phyloP scores from a whole-genome alignment of 2,329 filamentous ascomycete species.

The Cladosporium sp. region DNA sequence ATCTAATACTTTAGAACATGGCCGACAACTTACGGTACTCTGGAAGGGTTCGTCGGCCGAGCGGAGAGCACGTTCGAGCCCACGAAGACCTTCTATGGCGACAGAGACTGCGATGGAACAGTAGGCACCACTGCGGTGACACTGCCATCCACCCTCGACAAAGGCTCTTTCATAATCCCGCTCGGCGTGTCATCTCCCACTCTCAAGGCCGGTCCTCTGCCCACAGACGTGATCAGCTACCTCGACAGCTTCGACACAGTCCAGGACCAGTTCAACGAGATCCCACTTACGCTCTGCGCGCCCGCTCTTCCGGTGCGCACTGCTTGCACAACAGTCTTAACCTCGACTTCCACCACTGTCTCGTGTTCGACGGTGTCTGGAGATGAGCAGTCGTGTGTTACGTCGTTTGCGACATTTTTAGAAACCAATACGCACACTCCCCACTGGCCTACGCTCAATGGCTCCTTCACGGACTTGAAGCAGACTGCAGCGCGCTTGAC shows the following conservation, averaged over 20 bases:
- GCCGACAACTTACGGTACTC: constrained; percentile 2
- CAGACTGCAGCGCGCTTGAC: background rate
- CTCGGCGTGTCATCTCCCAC: background rate
- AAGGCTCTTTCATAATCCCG: constrained; percentile 1
- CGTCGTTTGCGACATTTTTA: background rate
- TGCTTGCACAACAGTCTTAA: background rate
- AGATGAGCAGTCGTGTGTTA: background rate
- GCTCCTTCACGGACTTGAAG: background rate
- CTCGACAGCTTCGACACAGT: background rate
- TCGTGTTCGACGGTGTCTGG: background rate
- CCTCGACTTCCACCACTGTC: background rate
- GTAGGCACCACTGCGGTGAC: background rate
- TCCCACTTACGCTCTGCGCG: background rate
- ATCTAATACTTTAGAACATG: background rate
- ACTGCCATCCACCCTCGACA: background rate
- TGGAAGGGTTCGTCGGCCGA: background rate
- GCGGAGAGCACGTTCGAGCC: background rate
- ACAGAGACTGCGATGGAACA: constrained; percentile 3
- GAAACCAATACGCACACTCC: background rate
- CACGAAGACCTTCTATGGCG: background rate
- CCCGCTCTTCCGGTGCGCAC: constrained; percentile 3
- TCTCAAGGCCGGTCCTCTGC: background rate
- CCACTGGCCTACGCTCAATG: constrained; percentile 5
- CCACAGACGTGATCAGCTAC: background rate
- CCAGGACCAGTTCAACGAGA: background rate